Percentiles rank a stretch among this genome's conserved stretches.
phyloP scores from a whole-genome alignment of 2,329 filamentous ascomycete species.

The Fusarium ambrosium region DNA sequence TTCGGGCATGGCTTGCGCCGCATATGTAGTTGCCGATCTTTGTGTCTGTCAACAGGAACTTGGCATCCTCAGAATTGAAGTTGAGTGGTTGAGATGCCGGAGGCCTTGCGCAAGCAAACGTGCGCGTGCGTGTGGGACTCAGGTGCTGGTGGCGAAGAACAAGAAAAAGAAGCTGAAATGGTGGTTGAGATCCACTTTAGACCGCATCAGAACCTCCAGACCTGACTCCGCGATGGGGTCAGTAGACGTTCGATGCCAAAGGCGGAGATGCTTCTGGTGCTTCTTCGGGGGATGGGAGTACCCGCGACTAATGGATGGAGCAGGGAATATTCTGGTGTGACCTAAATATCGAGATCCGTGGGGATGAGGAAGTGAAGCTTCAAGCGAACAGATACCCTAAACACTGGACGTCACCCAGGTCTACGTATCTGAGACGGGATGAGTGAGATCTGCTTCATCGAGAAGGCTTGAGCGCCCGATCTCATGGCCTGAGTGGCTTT shows the following conservation, averaged over 20 bases:
- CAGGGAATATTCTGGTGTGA: conserved; percentile 17
- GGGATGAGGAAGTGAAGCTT: conserved; percentile 8
- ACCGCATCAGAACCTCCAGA: conserved; percentile 25
- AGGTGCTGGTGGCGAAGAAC: conserved; percentile 27
- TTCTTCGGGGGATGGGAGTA: conserved; percentile 26
- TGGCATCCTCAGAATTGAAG: conserved; percentile 17
- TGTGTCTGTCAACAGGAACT: conserved; percentile 14
- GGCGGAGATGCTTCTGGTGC: conserved; percentile 29
- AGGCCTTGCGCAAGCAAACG: conserved; percentile 19
- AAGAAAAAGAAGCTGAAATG: conserved; percentile 19
- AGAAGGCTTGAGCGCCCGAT: not conserved
- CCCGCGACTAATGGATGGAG: conserved; percentile 23
- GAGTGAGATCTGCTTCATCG: conserved; percentile 2
- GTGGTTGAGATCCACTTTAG: conserved; percentile 31
- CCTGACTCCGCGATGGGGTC: conserved; percentile 18
- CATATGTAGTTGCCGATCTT: conserved; percentile 19
- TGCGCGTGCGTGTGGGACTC: conserved; percentile 20
- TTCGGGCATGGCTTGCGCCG: conserved; percentile 20
- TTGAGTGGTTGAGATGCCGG: conserved; percentile 17
- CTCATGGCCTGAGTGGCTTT: conserved; percentile 3
- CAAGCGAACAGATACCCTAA: conserved; percentile 4
- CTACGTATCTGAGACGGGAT: not conserved
- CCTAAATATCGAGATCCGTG: conserved; percentile 10
- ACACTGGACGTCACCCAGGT: not conserved
- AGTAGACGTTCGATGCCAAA: conserved; percentile 21